Percentiles rank a stretch among this genome's conserved stretches.
Conservation (phyloP, 179 eudicot species). For the Monotropa hypopitys region DNA sequence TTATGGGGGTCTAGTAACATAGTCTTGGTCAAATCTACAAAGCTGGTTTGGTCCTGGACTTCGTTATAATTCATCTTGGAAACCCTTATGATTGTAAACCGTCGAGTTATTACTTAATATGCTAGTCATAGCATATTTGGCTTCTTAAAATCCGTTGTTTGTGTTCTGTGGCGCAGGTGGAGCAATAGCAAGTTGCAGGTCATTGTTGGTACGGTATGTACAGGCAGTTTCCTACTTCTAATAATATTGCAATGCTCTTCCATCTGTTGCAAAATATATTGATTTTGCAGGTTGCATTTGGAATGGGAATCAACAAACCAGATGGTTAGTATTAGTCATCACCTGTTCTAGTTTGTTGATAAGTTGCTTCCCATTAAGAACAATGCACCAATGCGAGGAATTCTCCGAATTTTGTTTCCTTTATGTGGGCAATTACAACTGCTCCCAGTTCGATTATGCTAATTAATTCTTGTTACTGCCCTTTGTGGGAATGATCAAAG, state of each 20-base stretch:
- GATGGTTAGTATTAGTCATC: constrained; percentile 54
- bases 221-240: constrained; percentile 2
- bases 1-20: not conserved
- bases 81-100: not conserved
- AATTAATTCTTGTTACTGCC: not conserved
- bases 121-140: not conserved
- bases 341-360: not conserved
- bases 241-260: not conserved
- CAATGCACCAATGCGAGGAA: not conserved
- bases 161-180: constrained; percentile 52
- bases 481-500: not conserved
- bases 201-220: constrained; percentile 87
- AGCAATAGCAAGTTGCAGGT: constrained; percentile 86
- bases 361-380: not conserved
- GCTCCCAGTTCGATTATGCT: not conserved
- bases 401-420: not conserved
- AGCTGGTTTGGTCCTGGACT: constrained; percentile 1
- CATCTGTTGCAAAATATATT: not conserved
- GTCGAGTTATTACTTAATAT: not conserved
- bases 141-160: not conserved
- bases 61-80: not conserved
- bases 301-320: constrained; percentile 98
- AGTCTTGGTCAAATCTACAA: not conserved
- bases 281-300: constrained; percentile 81
- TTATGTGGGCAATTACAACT: not conserved